Base-by-base conservation (phyloP, 2,329 filamentous ascomycete genomes). In the Scedosporium boydii region DNA sequence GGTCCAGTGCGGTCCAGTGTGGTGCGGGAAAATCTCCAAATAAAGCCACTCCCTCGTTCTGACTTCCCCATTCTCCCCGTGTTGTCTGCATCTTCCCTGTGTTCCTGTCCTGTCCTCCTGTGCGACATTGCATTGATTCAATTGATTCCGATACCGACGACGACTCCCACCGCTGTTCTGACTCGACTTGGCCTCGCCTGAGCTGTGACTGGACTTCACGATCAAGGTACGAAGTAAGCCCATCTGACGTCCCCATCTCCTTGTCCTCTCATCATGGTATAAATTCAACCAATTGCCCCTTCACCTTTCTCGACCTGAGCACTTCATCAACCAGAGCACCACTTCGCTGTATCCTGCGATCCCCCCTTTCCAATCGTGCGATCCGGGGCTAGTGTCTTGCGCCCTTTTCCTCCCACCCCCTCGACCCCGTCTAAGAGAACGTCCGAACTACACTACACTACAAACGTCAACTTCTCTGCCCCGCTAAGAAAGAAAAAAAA, bases 401-500 rank as follows among this genome's bases (percentile, higher is more conserved):
- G 48, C 5, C 48, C n/a, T 53, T 53, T 53, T 21, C 21, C 21
- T 14, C 12, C 2, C 6, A n/a, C 14, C 48, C 48, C n/a, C 18
- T 53, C n/a, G 48, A 53, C 23, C 21, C 48, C 48, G 48, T 26
- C 21, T 26, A 26, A 21, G 42, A n/a, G 44, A 46, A 59, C 29
- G 41, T 41, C 4, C 9, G 21, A 27, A 27, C 23, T 27, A 27
- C 10, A 29, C 23, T 27, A 27, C 10, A 29, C 23, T 27, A 27
- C 5, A 26, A 56, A 26, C 9, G 21, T 46, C 42, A 26, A 60
- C 41, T 48, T 51, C 12, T 14, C n/a, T 26, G 42, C n/a, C 41
- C 42, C 23, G 58, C 34, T n/a, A 60, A n/a, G n/a, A n/a, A 42
- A 27, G 26, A 57, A 57, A 58, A 58, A 34, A 58, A 58, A 58